Evolutionary conservation across 768 basidiomycete genomes (phyloP).

Genomic region (Lyophyllum semitale): DNA sequence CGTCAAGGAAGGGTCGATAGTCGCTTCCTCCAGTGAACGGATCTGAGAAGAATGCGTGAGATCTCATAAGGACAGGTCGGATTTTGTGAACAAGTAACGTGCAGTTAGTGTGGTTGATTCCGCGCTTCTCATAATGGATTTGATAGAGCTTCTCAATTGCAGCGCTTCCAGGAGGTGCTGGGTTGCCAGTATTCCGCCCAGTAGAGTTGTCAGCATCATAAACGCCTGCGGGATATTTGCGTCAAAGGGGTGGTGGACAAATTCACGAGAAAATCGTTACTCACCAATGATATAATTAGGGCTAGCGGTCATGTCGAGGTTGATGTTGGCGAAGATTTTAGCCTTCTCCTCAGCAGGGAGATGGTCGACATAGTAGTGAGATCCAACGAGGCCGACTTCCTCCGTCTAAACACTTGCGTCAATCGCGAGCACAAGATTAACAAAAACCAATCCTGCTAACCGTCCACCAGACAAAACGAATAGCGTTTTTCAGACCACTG

Average conservation of each 20-base stretch:
- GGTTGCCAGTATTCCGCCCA: slow-evolving; percentile 24
- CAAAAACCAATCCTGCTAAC: neutral
- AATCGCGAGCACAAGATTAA: neutral
- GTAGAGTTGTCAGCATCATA: slow-evolving; percentile 32
- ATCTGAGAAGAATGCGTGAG: neutral
- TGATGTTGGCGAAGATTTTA: slow-evolving; percentile 34
- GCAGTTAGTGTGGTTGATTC: slow-evolving; percentile 22
- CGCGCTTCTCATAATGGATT: slow-evolving; percentile 21
- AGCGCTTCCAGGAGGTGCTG: slow-evolving; percentile 27
- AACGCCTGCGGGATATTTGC: slow-evolving; percentile 17
- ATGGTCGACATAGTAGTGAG: slow-evolving; percentile 28
- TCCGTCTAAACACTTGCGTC: slow-evolving; percentile 16
- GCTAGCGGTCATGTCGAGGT: slow-evolving; percentile 38
- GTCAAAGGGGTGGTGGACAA: neutral
- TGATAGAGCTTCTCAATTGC: slow-evolving; percentile 32
- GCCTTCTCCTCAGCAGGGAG: slow-evolving; percentile 23
- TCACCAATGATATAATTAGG: slow-evolving; percentile 24
- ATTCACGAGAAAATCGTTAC: neutral
- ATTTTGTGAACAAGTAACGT: neutral
- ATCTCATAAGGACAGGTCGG: neutral
- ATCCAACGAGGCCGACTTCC: slow-evolving; percentile 32
- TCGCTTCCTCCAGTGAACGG: slow-evolving; percentile 29
- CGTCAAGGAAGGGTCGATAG: slow-evolving; percentile 32
- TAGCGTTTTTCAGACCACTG: slow-evolving; percentile 28
- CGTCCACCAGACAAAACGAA: slow-evolving; percentile 34